Base-by-base conservation (phyloP, 2,329 filamentous ascomycete genomes). In the Aspergillus fischeri region DNA sequence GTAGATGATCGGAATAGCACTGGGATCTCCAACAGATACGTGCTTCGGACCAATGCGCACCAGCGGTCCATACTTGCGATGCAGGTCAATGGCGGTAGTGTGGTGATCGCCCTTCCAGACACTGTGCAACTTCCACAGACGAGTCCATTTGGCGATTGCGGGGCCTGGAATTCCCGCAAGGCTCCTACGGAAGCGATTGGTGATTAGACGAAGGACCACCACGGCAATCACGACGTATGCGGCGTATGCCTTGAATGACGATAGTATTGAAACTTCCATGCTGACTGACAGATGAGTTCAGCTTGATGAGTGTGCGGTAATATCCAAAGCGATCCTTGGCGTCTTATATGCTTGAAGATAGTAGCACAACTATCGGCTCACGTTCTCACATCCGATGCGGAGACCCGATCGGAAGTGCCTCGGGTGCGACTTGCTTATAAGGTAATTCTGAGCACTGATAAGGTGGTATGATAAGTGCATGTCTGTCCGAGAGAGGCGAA, bases 71-170 rank as follows among this genome's bases (percentile, higher is more conserved):
- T 52, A 45, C 17, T 49, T 44, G 9, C 45, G 29, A 41, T 58
- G 56, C 3, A 55, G 20, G 11, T 27, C n/a, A 11, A 64, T 57
- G 4, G 54, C 58, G 1, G 55, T 53, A 11, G 50, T 48, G 10
- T 66, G 64, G 14, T 57, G 53, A 27, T 65, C 49, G 1, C 60
- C 62, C 24, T 61, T 56, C 61, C 61, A 65, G 1, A 65, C 62
- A 38, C 51, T 57, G 21, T 65, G 41, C 8, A 65, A 42, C 21
- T 60, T 64, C 64, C 62, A 65, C 1, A 66, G 45, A 11, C 58
- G 47, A 5, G 59, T 62, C 32, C 27, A 55, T 20, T 45, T 55
- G 53, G 53, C 53, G 17, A 55, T 20, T 8, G 24, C 20, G 6
- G 53, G 53, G 9, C 53, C 53, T 4, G 53, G 53, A 35, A 55